phyloP scores from a whole-genome alignment of 257 asterid species.

The Capsicum pubescens region DNA sequence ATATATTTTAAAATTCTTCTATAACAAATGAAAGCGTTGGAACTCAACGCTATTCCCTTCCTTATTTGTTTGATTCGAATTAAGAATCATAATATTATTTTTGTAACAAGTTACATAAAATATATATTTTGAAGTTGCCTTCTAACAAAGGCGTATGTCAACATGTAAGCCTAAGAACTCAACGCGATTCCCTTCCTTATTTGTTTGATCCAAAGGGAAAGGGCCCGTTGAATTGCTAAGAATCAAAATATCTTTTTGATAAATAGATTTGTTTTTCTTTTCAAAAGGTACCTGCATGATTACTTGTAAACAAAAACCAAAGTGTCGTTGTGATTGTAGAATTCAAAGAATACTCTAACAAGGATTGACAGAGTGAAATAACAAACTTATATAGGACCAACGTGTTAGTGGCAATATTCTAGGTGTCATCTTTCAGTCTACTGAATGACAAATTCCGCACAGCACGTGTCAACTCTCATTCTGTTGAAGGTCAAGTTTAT shows the following conservation, averaged over 20 bases:
- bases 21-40: not conserved
- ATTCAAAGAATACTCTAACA: not conserved
- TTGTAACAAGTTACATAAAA: not conserved
- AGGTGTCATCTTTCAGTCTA: conserved; percentile 7
- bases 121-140: not conserved
- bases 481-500: not conserved
- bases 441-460: not conserved
- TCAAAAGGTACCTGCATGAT: not conserved
- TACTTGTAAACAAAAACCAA: not conserved
- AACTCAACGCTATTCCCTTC: too few species aligned
- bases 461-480: not conserved
- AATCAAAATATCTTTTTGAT: too few species aligned
- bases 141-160: not conserved
- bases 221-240: too few species aligned
- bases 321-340: not conserved
- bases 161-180: too few species aligned
- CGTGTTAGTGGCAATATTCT: not conserved
- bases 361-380: not conserved
- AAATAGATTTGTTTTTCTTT: too few species aligned
- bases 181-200: too few species aligned
- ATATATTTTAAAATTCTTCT: not conserved
- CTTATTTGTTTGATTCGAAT: too few species aligned
- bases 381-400: not conserved
- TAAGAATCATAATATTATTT: too few species aligned
- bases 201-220: too few species aligned